Evolutionary conservation across 108 stramenopile species (phyloP), one percentile per base, ranked within the genome.

Genomic region (Skeletonema grethae): DNA sequence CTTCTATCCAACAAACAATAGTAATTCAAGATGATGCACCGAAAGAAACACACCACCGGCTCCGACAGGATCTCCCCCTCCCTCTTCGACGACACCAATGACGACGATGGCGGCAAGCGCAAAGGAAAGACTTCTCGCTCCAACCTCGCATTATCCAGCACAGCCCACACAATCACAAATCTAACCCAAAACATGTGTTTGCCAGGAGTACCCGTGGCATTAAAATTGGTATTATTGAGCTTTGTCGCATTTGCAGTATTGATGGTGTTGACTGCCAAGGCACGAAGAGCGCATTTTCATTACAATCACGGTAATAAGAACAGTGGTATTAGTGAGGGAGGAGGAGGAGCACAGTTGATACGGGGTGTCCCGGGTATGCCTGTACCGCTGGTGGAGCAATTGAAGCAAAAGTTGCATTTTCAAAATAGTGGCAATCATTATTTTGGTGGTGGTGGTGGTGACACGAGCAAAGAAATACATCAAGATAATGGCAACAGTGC

Each of bases 201-300:
- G 15, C 77, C 77, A 1, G 77, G 60, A 18, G 59, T 78, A 10
- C 77, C 77, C 12, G 61, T 38, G 38, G 57, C 50, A 7, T 53
- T 78, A 1, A 78, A 78, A 48, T 46, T 71, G 7, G 65, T 78
- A 43, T 16, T 78, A 24, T 20, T 57, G 0, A 78, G 70, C 25
- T 78, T 78, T 41, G 10, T 78, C 11, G 68, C 70, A 50, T 78
- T 78, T 45, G 77, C 69, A 20, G 38, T 63, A 9, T 61, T 78
- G 65, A 70, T 78, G 59, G 65, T 78, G 30, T 3, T 78, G 13
- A 78, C 77, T 36, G 77, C 70, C 59, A 76, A 76, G 43, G 70
- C 48, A 53, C 65, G 64, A 0, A 64, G 71, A 13, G 53, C 41
- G 13, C 70, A 71, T 55, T 70, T 61, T 48, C 71, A 36, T 7